phyloP scores from a whole-genome alignment of 2,329 filamentous ascomycete genomes.

The Macrophomina tecta region DNA sequence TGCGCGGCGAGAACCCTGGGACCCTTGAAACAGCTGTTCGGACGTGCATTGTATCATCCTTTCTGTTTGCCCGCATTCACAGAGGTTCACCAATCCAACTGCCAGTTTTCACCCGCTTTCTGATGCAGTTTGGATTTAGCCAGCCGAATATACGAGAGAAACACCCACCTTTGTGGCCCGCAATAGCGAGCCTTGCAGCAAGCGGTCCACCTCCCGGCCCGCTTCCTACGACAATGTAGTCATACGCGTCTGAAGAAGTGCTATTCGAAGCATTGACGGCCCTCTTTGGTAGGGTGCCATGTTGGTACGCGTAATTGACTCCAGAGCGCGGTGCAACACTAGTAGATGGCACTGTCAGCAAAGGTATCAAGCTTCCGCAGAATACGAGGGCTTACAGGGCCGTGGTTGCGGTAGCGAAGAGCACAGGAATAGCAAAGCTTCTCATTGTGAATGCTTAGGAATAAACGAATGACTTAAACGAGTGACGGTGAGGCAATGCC shows the following conservation, averaged over 20 bases:
- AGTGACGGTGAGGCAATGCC: not conserved
- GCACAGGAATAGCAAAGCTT: not conserved
- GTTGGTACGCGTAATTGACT: not conserved
- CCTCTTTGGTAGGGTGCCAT: not conserved
- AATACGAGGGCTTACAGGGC: not conserved
- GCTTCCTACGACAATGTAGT: conserved; percentile 68
- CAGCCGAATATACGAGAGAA: no score
- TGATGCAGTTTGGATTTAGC: no score
- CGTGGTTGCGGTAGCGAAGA: not conserved
- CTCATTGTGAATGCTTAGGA: not conserved
- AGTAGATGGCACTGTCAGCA: not conserved
- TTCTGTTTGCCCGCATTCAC: no score
- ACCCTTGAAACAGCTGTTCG: no score
- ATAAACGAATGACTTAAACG: conserved; percentile 13
- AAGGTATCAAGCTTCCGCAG: not conserved
- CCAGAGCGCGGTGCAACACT: not conserved
- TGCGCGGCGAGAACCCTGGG: no score
- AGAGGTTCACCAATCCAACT: no score
- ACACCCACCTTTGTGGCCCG: conserved; percentile 54
- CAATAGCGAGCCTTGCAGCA: conserved; percentile 63
- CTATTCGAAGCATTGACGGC: not conserved
- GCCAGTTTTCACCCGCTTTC: no score
- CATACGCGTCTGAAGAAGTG: conserved; percentile 49
- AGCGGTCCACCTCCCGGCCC: conserved; percentile 65
- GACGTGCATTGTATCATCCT: no score